A percentile compares a stretch with the other conserved stretches of the same genome.
phyloP scores from a whole-genome alignment of 257 asterid species.

The Nicotiana sylvestris region DNA sequence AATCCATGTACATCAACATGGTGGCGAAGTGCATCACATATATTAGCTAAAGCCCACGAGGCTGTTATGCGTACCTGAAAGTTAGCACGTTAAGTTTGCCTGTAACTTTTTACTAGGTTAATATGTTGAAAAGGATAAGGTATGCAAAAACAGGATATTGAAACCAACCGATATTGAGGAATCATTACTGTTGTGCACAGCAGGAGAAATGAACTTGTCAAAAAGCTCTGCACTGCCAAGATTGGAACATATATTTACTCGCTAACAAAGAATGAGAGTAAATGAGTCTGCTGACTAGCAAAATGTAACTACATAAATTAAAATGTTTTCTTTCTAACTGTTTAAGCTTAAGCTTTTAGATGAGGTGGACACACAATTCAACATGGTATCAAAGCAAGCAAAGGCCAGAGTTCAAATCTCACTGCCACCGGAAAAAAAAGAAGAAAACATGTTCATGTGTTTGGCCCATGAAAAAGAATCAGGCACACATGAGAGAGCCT shows the following conservation, averaged over 20 bases:
- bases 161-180: constrained; percentile 66
- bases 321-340: not conserved
- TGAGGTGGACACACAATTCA: not conserved
- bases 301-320: not conserved
- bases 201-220: constrained; percentile 67
- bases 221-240: constrained; percentile 55
- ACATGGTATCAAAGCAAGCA: not conserved
- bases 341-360: not conserved
- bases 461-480: constrained; percentile 3
- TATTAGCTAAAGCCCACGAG: constrained; percentile 95
- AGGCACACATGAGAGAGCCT: not conserved
- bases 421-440: too few species aligned
- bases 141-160: not conserved
- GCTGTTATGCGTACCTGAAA: constrained; percentile 92
- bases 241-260: constrained; percentile 18
- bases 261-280: not conserved
- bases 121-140: not conserved
- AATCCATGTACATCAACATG: constrained; percentile 43
- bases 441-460: not conserved
- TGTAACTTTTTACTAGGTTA: not conserved
- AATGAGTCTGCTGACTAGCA: not conserved
- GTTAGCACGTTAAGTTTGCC: constrained; percentile 10
- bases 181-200: constrained; percentile 49
- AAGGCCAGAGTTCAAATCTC: too few species aligned
- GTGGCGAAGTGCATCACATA: constrained; percentile 76